These are phyloP conservation scores for Knoxdaviesia capensis DNA, from an alignment of 2,329 filamentous ascomycete genomes.

Conservation along the genomic window DNA sequence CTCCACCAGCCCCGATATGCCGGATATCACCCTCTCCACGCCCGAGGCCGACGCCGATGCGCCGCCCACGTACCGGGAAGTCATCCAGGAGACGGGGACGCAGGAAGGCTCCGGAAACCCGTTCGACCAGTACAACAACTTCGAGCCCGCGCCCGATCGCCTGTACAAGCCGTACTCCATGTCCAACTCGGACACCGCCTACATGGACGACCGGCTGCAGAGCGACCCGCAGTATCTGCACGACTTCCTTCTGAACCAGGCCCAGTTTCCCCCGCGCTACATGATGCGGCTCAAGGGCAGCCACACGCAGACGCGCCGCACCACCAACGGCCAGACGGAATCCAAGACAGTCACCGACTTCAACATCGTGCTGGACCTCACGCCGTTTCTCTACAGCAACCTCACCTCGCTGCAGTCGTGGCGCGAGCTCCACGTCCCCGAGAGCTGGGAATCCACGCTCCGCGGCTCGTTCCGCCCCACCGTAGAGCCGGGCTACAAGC, in stretches of 20 bases:
- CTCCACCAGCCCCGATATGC: too few species aligned
- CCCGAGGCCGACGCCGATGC: too few species aligned
- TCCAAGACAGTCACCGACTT: conserved; percentile 32
- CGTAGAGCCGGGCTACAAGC: conserved; percentile 22
- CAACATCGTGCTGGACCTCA: conserved; percentile 35
- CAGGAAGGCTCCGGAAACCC: too few species aligned
- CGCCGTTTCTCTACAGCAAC: conserved; percentile 31
- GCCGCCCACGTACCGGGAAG: too few species aligned
- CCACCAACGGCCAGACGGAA: conserved; percentile 16
- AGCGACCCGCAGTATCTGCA: conserved; percentile 21
- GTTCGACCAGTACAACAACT: too few species aligned
- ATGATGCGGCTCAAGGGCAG: conserved; percentile 30
- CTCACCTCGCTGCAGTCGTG: conserved; percentile 17
- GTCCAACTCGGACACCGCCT: conserved; percentile 7
- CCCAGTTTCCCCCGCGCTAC: conserved; percentile 27
- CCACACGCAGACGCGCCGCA: conserved; percentile 23
- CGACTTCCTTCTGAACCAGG: conserved; percentile 20
- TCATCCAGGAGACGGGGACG: too few species aligned
- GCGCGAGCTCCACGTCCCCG: conserved; percentile 25
- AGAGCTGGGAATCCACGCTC: conserved; percentile 36
- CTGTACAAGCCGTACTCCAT: too few species aligned
- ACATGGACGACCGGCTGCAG: conserved; percentile 24
- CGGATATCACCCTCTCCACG: too few species aligned
- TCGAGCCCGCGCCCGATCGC: too few species aligned
- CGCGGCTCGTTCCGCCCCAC: conserved; percentile 40